phyloP scores from a whole-genome alignment of 2,329 filamentous ascomycete genomes.

The Aspergillus nomiae region DNA sequence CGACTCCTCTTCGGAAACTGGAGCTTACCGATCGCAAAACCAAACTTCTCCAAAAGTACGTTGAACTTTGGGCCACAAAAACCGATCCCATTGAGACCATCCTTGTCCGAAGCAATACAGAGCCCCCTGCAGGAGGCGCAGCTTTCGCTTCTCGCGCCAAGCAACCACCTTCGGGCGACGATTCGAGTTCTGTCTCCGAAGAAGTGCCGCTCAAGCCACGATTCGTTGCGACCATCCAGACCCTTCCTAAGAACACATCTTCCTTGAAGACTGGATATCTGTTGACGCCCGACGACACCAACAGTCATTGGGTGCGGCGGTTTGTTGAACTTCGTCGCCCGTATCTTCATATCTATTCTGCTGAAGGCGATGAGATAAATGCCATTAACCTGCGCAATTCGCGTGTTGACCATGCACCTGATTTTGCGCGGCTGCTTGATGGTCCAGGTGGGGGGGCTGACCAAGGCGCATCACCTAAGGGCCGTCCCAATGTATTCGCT shows the following conservation, averaged over 20 bases:
- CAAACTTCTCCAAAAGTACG: slow-evolving; percentile 44
- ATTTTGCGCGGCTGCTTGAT: slow-evolving; percentile 76
- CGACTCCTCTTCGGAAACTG: slow-evolving; percentile 37
- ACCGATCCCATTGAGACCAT: slow-evolving; percentile 45
- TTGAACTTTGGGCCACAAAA: slow-evolving; percentile 46
- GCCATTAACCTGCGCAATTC: slow-evolving; percentile 87
- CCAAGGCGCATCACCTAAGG: slow-evolving; percentile 41
- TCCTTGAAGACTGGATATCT: slow-evolving; percentile 87
- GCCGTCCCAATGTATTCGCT: slow-evolving; percentile 78
- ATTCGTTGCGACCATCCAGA: slow-evolving; percentile 74
- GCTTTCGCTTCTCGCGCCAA: slow-evolving; percentile 30
- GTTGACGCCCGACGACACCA: slow-evolving; percentile 76
- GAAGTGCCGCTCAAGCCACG: slow-evolving; percentile 56
- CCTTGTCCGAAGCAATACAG: slow-evolving; percentile 47
- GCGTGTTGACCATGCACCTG: slow-evolving; percentile 87
- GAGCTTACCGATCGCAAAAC: slow-evolving; percentile 41
- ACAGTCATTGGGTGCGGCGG: slow-evolving; percentile 81
- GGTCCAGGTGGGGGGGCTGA: slow-evolving; percentile 42
- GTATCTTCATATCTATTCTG: slow-evolving; percentile 87
- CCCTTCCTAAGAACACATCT: slow-evolving; percentile 76
- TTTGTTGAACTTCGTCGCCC: slow-evolving; percentile 91
- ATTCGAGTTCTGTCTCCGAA: slow-evolving; percentile 31
- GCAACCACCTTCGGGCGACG: slow-evolving; percentile 20
- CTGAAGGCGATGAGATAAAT: slow-evolving; percentile 85
- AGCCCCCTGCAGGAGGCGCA: slow-evolving; percentile 44